These are phyloP conservation scores for Boletus tylopilopsis DNA, from an alignment of 768 basidiomycete genomes.

Conservation along the genomic window DNA sequence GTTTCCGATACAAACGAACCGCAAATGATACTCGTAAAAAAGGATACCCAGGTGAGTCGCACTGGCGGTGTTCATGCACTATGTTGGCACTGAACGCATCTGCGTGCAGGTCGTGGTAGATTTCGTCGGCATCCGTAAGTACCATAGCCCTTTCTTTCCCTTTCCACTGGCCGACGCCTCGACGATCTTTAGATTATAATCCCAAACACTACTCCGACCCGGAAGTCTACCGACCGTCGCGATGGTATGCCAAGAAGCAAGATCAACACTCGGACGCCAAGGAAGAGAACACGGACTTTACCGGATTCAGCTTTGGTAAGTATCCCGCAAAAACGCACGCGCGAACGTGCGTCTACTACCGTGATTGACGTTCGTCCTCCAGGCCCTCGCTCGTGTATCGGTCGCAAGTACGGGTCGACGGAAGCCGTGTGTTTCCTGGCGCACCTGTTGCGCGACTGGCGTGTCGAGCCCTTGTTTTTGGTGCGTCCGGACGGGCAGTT, in stretches of 20 bases:
- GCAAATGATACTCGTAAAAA: slow-evolving; percentile 10
- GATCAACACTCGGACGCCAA: not conserved
- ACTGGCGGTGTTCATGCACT: no score
- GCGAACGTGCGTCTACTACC: no score
- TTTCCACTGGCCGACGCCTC: not conserved
- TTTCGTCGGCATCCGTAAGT: slow-evolving; percentile 29
- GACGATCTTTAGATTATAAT: slow-evolving; percentile 30
- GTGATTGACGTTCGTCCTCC: not conserved
- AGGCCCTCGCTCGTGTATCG: slow-evolving; percentile 52
- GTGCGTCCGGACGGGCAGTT: not conserved
- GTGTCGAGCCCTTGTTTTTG: slow-evolving; percentile 40
- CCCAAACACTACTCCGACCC: slow-evolving; percentile 34
- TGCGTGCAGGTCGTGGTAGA: slow-evolving; percentile 21
- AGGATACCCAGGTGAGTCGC: slow-evolving; percentile 18
- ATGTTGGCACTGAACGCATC: not conserved
- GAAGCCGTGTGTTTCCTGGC: slow-evolving; percentile 55
- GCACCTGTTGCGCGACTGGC: slow-evolving; percentile 49
- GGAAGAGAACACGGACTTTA: slow-evolving; percentile 4
- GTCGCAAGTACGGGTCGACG: slow-evolving; percentile 48
- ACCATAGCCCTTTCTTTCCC: not conserved
- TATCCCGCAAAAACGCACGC: no score
- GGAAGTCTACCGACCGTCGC: slow-evolving; percentile 32
- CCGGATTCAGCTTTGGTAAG: slow-evolving; percentile 20
- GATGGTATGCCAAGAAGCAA: slow-evolving; percentile 32
- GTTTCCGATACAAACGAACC: slow-evolving; percentile 10